phyloP scores from a whole-genome alignment of 129 eudicot genomes.

The Artemisia annua region DNA sequence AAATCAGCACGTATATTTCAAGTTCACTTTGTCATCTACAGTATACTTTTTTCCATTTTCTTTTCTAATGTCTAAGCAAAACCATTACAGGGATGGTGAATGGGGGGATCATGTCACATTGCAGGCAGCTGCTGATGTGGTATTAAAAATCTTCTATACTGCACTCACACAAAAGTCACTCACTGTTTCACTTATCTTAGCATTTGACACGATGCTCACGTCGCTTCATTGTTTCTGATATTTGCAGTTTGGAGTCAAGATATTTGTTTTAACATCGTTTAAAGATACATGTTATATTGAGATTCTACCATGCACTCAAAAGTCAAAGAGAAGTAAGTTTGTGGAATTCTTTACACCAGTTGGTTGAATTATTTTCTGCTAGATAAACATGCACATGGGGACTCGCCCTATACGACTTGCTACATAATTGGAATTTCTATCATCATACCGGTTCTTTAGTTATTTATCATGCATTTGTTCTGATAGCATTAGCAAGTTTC shows the following conservation, averaged over 20 bases:
- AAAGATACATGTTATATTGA: slow-evolving; percentile 84
- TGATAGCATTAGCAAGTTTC: slow-evolving; percentile 3
- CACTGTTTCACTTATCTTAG: neutral
- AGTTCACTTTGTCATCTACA: neutral
- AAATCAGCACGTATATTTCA: slow-evolving; percentile 56
- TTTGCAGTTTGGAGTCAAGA: slow-evolving; percentile 80
- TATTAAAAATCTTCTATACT: slow-evolving; percentile 28
- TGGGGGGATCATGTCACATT: slow-evolving; percentile 90
- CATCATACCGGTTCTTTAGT: neutral
- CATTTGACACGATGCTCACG: too few species aligned
- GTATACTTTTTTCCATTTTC: neutral
- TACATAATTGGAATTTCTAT: neutral
- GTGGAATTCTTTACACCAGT: neutral
- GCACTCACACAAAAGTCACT: neutral
- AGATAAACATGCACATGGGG: slow-evolving; percentile 14
- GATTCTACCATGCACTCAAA: slow-evolving; percentile 66
- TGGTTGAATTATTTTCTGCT: neutral
- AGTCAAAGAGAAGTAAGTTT: slow-evolving; percentile 73
- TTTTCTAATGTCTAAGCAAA: slow-evolving; percentile 17
- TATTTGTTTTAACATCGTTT: slow-evolving; percentile 73
- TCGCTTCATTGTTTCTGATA: slow-evolving; percentile 1
- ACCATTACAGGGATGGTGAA: slow-evolving; percentile 60
- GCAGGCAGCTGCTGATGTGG: slow-evolving; percentile 89
- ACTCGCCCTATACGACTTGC: neutral
- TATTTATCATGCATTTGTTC: slow-evolving; percentile 3